Evolutionary conservation across 1,284 basidiomycete species (phyloP).

Genomic region (Tylopilus sp.): DNA sequence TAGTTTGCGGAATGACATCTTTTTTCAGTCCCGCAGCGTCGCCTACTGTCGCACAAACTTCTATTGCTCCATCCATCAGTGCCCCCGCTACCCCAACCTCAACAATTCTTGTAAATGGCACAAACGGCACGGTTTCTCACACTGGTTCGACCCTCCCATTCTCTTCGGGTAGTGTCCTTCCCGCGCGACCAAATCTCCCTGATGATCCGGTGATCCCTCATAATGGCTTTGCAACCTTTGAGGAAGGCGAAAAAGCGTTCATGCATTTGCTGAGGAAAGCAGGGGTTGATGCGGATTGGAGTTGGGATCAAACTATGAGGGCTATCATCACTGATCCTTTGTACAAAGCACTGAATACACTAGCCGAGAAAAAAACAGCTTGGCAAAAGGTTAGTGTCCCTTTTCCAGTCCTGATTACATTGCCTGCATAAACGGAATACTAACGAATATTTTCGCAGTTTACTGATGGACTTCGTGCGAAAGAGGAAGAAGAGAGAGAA

Average conservation of each 20-base stretch:
- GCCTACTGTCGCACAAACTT: conserved; percentile 10
- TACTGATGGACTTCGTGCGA: conserved; percentile 58
- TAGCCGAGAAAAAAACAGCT: conserved; percentile 91
- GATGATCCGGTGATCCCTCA: conserved; percentile 84
- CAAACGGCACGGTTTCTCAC: conserved; percentile 44
- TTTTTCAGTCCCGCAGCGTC: conserved; percentile 16
- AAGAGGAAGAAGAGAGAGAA: conserved; percentile 78
- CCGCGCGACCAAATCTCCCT: conserved; percentile 71
- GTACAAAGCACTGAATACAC: conserved; percentile 90
- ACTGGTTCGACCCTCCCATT: conserved; percentile 57
- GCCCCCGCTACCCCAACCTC: conserved; percentile 12
- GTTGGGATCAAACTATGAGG: conserved; percentile 98
- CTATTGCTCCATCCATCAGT: conserved; percentile 2
- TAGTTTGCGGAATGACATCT: background rate
- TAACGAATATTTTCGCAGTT: conserved; percentile 48
- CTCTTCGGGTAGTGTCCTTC: conserved; percentile 56
- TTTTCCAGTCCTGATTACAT: background rate
- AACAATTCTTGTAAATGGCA: conserved; percentile 38
- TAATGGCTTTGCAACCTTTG: conserved; percentile 80
- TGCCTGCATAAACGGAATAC: background rate
- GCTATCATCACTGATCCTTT: conserved; percentile 97
- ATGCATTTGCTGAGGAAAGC: conserved; percentile 84
- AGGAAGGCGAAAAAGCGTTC: conserved; percentile 94
- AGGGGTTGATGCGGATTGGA: conserved; percentile 88
- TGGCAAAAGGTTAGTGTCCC: conserved; percentile 76